Base-by-base conservation (phyloP, 1,284 basidiomycete species). In the Ganoderma resinaceum region DNA sequence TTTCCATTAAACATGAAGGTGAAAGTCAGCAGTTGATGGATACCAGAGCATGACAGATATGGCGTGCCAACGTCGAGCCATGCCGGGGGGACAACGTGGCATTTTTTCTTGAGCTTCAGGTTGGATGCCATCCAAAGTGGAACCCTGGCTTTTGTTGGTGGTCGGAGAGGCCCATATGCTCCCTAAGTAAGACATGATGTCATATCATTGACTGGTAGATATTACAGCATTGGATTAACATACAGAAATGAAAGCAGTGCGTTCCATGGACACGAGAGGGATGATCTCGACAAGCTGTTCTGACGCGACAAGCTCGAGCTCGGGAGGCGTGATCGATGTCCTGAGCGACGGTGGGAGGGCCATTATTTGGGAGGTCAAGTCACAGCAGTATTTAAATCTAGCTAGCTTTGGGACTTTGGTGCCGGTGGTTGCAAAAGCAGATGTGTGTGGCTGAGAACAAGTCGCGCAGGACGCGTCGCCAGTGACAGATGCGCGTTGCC, bases 81-180 rank as follows among this genome's bases (percentile, higher is more conserved):
- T 33, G 88, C 85, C 1, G 97, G 97, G 0, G 95, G 86, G 6
- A 98, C 86, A 57, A 99, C 94, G 73, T 95, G 89, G 72, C 97
- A 99, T 80, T 97, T 97, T 76, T 94, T 92, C 84, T 98, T 98
- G 73, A 92, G 81, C 80, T 99, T 99, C 65, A 99, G 84, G 75
- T 97, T 95, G 7, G 95, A 83, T 0, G 96, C 97, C 81, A 99
- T 92, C 98, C 97, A 99, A 6, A 99, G 84, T 0, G 98, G 98
- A 12, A 99, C 89, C 69, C 86, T 85, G 29, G 91, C 85, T 78
- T 93, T 93, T 57, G 89, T 86, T 14, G 97, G 96, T 7, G 98
- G 97, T 16, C 91, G 85, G 64, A 99, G 89, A 12, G 98, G 97
- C 1, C 98, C 98, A 76, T 96, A 98, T 66, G 93, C 89, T 63